phyloP scores from a whole-genome alignment of 441 rosid species.

The Mallotus japonicus region DNA sequence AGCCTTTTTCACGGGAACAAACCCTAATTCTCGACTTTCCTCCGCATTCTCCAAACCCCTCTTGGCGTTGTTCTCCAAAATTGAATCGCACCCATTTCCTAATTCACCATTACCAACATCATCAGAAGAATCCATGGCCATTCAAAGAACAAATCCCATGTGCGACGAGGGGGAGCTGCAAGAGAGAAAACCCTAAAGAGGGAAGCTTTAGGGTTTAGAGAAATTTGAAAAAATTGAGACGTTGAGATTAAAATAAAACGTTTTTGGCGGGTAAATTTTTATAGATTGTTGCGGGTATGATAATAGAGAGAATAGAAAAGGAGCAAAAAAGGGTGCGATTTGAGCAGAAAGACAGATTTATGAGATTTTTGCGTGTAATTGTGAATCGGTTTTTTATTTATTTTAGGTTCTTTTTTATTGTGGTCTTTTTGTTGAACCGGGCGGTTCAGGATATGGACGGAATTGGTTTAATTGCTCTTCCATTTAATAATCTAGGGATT shows the following conservation, averaged over 20 bases:
- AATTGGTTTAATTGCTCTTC: too few species aligned
- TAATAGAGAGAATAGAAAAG: background rate
- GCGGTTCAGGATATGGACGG: too few species aligned
- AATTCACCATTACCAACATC: slow-evolving; percentile 8
- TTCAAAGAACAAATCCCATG: slow-evolving; percentile 4
- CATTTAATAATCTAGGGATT: too few species aligned
- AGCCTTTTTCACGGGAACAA: slow-evolving; percentile 40
- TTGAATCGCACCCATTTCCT: slow-evolving; percentile 16
- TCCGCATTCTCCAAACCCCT: slow-evolving; percentile 34
- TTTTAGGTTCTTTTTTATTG: too few species aligned
- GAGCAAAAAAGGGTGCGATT: too few species aligned
- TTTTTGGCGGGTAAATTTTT: slow-evolving; percentile 43
- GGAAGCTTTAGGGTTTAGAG: background rate
- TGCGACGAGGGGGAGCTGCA: slow-evolving; percentile 8
- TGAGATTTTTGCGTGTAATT: too few species aligned
- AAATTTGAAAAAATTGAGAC: slow-evolving; percentile 11
- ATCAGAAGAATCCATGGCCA: background rate
- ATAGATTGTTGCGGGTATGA: background rate
- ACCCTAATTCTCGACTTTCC: slow-evolving; percentile 20
- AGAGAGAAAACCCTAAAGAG: slow-evolving; percentile 17
- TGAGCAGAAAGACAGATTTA: too few species aligned
- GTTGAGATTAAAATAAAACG: slow-evolving; percentile 6
- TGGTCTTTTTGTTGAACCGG: too few species aligned
- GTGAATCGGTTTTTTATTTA: too few species aligned
- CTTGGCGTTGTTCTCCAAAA: slow-evolving; percentile 32